Evolutionary conservation across 164 flowering plant species (phyloP), one percentile per base, ranked within the genome.

Genomic region (Euptelea pleiosperma): DNA sequence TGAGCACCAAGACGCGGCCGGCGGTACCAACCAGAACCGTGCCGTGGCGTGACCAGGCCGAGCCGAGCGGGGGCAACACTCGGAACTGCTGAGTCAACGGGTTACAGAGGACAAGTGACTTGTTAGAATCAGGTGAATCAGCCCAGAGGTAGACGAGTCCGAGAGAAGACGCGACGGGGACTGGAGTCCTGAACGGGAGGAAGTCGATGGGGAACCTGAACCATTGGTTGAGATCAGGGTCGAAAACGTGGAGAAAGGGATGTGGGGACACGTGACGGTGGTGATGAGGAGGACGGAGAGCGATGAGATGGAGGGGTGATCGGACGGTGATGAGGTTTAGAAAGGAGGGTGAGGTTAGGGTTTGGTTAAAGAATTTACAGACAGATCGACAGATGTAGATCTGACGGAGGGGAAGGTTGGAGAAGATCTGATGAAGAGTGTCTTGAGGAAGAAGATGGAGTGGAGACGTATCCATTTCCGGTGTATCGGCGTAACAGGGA

Each of bases 31-130:
- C 83, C 0, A 92, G 60, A 24, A 89, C 93, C 11, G 93, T 78
- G 11, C 98, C 98, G 61, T 92, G 98, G n/a, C 84, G 75, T 8
- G 86, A 82, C 98, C 98, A 92, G 28, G 98, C 98, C 22, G 98
- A 89, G 22, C 97, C 98, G 4, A 92, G 82, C 49, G 70, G 85
- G 3, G 98, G 98, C 1, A 91, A 72, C 18, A 78, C 76, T 4
- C 64, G 68, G 71, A 55, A 79, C 2, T 51, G 64, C 6, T 82
- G 73, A 30, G 91, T 89, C 40, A 92, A 44, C 0, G 98, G 98
- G 68, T 92, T 92, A 52, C 93, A 89, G 11, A 70, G 79, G 9
- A 87, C 68, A 18, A 92, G 79, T 0, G 85, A 75, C 51, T 79
- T 80, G 63, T 6, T 66, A 0, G 73, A 66, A 28, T 60, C 64